Evolutionary conservation across 2,329 filamentous ascomycete genomes (phyloP).

Genomic region (Hypoxylon sp.): DNA sequence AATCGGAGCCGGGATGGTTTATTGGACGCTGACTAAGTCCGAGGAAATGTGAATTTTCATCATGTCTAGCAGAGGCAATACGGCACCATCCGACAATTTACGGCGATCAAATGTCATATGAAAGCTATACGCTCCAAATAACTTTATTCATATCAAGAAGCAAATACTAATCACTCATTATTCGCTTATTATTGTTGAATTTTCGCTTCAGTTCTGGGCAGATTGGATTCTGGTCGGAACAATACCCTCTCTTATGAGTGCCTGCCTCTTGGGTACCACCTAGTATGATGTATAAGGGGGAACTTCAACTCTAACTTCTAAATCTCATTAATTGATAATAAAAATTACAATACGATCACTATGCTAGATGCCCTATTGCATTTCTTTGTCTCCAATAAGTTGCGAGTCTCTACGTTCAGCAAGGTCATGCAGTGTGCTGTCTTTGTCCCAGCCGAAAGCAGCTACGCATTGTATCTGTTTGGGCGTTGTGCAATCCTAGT

Average conservation of each 20-base stretch:
- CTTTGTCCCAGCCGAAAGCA: slow-evolving; percentile 39
- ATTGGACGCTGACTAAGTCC: slow-evolving; percentile 19
- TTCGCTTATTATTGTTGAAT: background rate
- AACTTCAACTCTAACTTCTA: background rate
- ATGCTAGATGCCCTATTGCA: background rate
- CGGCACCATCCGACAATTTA: no score
- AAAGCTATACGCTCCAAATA: background rate
- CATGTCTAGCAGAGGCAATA: background rate
- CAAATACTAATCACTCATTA: background rate
- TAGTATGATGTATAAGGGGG: background rate
- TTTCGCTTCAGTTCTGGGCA: background rate
- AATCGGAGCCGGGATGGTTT: slow-evolving; percentile 24
- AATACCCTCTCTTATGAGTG: background rate
- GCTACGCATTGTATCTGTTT: background rate
- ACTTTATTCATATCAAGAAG: background rate
- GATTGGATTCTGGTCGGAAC: background rate
- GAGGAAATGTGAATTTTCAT: slow-evolving; percentile 5
- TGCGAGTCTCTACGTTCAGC: background rate
- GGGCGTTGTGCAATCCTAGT: background rate
- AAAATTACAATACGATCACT: background rate
- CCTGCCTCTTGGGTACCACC: no score
- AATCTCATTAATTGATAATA: background rate
- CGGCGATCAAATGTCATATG: background rate
- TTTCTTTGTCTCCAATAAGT: slow-evolving; percentile 13
- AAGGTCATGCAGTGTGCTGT: background rate